phyloP scores from a whole-genome alignment of 768 basidiomycete genomes.

The Tricholoma hemisulphureum region DNA sequence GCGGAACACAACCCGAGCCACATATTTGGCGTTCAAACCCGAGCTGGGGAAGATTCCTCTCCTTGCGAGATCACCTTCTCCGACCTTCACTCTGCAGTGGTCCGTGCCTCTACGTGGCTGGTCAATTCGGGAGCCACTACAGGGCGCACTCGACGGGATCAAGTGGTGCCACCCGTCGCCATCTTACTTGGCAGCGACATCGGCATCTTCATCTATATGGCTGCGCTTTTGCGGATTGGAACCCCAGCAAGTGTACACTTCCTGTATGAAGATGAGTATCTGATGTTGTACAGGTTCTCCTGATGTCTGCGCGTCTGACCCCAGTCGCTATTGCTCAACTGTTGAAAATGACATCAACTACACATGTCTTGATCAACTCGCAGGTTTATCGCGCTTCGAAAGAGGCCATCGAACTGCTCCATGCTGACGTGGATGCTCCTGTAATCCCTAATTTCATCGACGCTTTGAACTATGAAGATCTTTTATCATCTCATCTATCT shows the following conservation, averaged over 20 bases:
- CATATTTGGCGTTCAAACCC: constrained; percentile 34
- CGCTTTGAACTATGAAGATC: constrained; percentile 27
- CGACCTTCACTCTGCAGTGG: constrained; percentile 32
- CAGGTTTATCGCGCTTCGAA: constrained; percentile 31
- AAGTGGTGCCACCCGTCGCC: constrained; percentile 31
- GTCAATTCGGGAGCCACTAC: constrained; percentile 26
- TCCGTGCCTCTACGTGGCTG: constrained; percentile 35
- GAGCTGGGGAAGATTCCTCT: constrained; percentile 18
- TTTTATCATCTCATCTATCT: constrained; percentile 21
- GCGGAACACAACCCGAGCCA: constrained; percentile 34
- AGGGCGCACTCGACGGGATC: constrained; percentile 21
- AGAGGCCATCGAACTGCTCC: constrained; percentile 23
- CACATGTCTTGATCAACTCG: constrained; percentile 28
- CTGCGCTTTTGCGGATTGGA: constrained; percentile 35
- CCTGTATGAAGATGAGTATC: not conserved
- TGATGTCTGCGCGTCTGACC: constrained; percentile 36
- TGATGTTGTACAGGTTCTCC: constrained; percentile 25
- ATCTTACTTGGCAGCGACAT: constrained; percentile 39
- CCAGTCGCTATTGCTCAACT: constrained; percentile 36
- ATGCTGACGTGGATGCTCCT: constrained; percentile 9
- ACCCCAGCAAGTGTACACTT: constrained; percentile 29
- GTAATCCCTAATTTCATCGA: constrained; percentile 22
- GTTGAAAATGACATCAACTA: constrained; percentile 28
- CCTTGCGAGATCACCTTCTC: constrained; percentile 34
- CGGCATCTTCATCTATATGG: constrained; percentile 36